Evolutionary conservation across 305 asterid species (phyloP).

Genomic region (Striga hermonthica): DNA sequence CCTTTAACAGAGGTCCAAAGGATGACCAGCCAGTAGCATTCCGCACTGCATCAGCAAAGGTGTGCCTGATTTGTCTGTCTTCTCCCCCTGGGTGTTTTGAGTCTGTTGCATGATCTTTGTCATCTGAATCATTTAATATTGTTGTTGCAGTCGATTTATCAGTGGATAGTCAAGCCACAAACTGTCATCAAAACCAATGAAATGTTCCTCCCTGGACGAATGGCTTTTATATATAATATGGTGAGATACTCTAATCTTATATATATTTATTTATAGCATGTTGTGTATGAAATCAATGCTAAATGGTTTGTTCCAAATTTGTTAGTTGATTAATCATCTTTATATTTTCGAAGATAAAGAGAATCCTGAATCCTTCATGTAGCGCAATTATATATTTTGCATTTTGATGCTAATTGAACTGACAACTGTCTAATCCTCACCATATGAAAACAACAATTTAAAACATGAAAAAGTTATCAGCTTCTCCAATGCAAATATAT

Average conservation of each 20-base stretch:
- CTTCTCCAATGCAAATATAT: conserved; percentile 3
- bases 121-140: conserved; percentile 27
- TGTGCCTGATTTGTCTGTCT: conserved; percentile 27
- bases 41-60: conserved; percentile 91
- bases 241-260: conserved; percentile 39
- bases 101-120: conserved; percentile 27
- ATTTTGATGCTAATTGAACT: neutral
- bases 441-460: neutral
- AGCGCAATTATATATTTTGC: conserved; percentile 10
- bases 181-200: conserved; percentile 80
- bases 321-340: conserved; percentile 12
- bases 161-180: conserved; percentile 95
- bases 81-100: neutral
- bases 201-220: conserved; percentile 98
- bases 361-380: conserved; percentile 7
- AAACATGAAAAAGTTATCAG: conserved; percentile 4
- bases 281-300: conserved; percentile 4
- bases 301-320: neutral
- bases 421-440: neutral
- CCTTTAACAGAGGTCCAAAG: conserved; percentile 56
- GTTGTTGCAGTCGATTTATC: conserved; percentile 71
- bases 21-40: conserved; percentile 79
- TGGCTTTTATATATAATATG: conserved; percentile 87
- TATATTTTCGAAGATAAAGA: conserved; percentile 16
- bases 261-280: conserved; percentile 10